These are phyloP conservation scores for Aethionema arabicum DNA, from an alignment of 345 rosid genomes.

Conservation along the genomic window DNA sequence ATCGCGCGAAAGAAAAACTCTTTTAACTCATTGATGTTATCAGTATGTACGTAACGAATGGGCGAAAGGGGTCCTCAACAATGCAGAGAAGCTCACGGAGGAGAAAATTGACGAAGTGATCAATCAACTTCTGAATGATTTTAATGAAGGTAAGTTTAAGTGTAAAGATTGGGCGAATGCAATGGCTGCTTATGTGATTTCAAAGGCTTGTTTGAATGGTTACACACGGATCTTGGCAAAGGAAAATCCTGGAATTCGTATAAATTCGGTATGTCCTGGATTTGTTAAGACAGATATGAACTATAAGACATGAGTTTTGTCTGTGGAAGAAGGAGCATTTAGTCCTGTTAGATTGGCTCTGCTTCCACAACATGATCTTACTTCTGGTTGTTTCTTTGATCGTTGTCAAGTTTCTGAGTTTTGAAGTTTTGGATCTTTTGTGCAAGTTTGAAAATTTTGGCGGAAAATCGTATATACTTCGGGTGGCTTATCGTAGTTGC, in stretches of 20 bases:
- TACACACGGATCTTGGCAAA: constrained; percentile 52
- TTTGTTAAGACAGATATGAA: constrained; percentile 48
- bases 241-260: constrained; percentile 31
- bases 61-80: constrained; percentile 39
- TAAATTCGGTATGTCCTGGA: constrained; percentile 56
- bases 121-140: constrained; percentile 40
- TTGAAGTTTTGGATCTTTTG: not conserved
- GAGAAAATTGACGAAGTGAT: constrained; percentile 46
- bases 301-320: constrained; percentile 33
- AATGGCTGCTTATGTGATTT: constrained; percentile 38
- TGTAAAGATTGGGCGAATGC: constrained; percentile 39
- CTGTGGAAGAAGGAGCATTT: constrained; percentile 49
- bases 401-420: constrained; percentile 41
- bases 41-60: constrained; percentile 41
- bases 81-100: constrained; percentile 44
- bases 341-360: constrained; percentile 44
- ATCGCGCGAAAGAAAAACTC: too few species aligned
- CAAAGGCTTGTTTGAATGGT: constrained; percentile 47
- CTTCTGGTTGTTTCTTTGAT: constrained; percentile 46
- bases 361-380: constrained; percentile 44
- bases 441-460: too few species aligned
- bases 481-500: too few species aligned
- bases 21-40: not conserved
- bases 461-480: too few species aligned
- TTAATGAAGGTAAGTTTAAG: constrained; percentile 35